Percentiles rank a stretch among this genome's conserved stretches.
Evolutionary conservation across 2,329 filamentous ascomycete species (phyloP).

Genomic region (Fusarium chaquense): DNA sequence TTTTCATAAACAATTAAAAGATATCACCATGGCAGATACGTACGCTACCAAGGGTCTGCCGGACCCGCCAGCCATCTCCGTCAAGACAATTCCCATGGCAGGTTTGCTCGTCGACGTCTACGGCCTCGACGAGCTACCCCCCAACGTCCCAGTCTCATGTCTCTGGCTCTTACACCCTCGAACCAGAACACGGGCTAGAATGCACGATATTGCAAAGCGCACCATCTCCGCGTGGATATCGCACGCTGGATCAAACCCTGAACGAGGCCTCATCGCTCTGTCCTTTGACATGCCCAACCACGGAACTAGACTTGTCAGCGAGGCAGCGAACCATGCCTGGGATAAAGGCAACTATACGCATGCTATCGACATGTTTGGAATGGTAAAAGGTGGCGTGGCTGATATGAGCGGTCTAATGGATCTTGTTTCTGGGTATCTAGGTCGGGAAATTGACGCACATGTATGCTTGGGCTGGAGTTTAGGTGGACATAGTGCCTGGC

Average conservation of each 20-base stretch:
- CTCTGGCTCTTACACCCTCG: constrained; percentile 95
- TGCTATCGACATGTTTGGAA: constrained; percentile 91
- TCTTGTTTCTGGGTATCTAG: constrained; percentile 78
- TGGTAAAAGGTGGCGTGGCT: constrained; percentile 77
- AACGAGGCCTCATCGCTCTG: constrained; percentile 78
- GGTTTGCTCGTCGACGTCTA: constrained; percentile 85
- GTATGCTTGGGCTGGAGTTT: constrained; percentile 85
- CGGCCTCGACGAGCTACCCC: constrained; percentile 79
- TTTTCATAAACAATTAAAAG: not conserved
- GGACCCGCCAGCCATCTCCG: constrained; percentile 67
- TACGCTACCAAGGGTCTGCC: constrained; percentile 55
- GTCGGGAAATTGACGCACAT: constrained; percentile 68
- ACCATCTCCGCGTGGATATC: constrained; percentile 76
- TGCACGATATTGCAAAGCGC: constrained; percentile 79
- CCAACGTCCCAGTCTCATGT: constrained; percentile 71
- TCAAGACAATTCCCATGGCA: constrained; percentile 76
- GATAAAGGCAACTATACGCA: constrained; percentile 81
- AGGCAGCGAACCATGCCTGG: constrained; percentile 82
- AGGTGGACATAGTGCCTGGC: constrained; percentile 90
- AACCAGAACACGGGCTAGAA: constrained; percentile 75
- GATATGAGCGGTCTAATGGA: constrained; percentile 83
- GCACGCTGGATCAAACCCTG: constrained; percentile 45
- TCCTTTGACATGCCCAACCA: constrained; percentile 96
- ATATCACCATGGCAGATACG: constrained; percentile 40
- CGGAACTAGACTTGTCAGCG: constrained; percentile 76